phyloP scores from a whole-genome alignment of 2,329 filamentous ascomycete genomes.

The Malbranchea zuffiana region DNA sequence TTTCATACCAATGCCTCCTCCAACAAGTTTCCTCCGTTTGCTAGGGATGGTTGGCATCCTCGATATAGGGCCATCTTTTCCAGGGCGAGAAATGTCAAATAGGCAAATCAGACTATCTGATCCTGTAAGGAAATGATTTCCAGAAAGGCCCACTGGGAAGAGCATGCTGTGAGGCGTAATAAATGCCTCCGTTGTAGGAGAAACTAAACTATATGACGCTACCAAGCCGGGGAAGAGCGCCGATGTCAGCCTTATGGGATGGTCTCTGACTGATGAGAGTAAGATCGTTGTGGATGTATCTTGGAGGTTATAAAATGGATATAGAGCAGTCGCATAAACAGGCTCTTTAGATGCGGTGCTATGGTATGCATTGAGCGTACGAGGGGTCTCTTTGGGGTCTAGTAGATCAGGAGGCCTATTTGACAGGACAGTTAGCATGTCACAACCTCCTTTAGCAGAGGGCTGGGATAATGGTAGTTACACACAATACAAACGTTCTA shows the following conservation, averaged over 20 bases:
- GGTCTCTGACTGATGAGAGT: constrained; percentile 43
- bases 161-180: constrained; percentile 45
- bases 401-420: constrained; percentile 41
- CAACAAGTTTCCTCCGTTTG: constrained; percentile 37
- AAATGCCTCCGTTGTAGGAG: constrained; percentile 46
- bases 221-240: constrained; percentile 39
- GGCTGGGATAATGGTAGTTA: not conserved
- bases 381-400: constrained; percentile 26
- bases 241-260: constrained; percentile 48
- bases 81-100: constrained; percentile 44
- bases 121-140: constrained; percentile 48
- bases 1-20: constrained; percentile 42
- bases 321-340: constrained; percentile 44
- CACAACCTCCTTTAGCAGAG: not conserved
- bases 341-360: constrained; percentile 38
- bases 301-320: constrained; percentile 45
- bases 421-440: not conserved
- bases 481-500: constrained; percentile 45
- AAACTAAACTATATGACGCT: constrained; percentile 45
- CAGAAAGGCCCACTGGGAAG: constrained; percentile 38
- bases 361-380: constrained; percentile 38
- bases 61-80: constrained; percentile 36
- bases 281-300: constrained; percentile 41
- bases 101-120: constrained; percentile 42
- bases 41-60: constrained; percentile 40